Evolutionary conservation across 352 stramenopile species (phyloP).

Genomic region (Lagenidium sp.): DNA sequence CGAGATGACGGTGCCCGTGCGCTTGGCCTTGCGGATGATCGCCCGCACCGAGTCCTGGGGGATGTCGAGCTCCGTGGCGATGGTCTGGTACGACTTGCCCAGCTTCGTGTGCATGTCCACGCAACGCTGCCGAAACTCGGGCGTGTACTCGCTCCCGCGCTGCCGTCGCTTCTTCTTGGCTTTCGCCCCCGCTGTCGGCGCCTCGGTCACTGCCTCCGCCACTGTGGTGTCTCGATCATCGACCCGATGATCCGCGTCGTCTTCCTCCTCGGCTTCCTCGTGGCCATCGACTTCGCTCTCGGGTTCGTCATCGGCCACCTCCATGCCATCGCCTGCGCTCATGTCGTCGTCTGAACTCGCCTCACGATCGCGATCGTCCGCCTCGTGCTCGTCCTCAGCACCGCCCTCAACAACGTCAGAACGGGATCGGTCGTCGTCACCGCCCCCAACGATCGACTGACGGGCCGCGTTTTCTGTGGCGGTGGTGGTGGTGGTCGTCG

Average conservation of each 20-base stretch:
- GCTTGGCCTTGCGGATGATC: slow-evolving; percentile 58
- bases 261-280: not conserved
- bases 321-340: not conserved
- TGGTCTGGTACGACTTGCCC: slow-evolving; percentile 42
- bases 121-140: slow-evolving; percentile 38
- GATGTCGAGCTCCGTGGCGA: slow-evolving; percentile 42
- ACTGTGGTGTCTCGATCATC: no score
- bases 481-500: not conserved
- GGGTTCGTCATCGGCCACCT: slow-evolving; percentile 1
- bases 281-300: not conserved
- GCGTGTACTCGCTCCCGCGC: slow-evolving; percentile 48
- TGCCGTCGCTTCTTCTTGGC: slow-evolving; percentile 10
- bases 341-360: not conserved
- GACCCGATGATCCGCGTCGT: not conserved
- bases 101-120: slow-evolving; percentile 42
- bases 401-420: no score
- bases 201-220: not conserved
- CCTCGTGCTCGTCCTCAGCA: not conserved
- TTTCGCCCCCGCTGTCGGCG: not conserved
- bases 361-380: no score
- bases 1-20: slow-evolving; percentile 39
- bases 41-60: slow-evolving; percentile 47
- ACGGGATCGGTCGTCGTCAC: not conserved
- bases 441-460: not conserved
- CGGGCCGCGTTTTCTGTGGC: not conserved